Percentiles rank a stretch among this genome's conserved stretches.
These are phyloP conservation scores for Geranium brycei DNA, from an alignment of 345 rosid species.

Conservation along the genomic window DNA sequence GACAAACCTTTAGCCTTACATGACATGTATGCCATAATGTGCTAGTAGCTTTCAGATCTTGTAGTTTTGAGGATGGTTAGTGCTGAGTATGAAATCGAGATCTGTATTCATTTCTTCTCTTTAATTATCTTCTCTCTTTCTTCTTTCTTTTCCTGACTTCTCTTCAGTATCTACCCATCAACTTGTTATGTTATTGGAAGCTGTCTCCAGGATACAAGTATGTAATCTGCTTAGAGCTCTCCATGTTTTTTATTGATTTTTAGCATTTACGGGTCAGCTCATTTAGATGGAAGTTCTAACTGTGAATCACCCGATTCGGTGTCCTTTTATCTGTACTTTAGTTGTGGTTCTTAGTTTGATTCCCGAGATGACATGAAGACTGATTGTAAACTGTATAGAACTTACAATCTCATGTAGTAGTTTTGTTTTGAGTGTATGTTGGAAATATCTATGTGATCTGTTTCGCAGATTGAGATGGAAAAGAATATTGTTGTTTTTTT, in stretches of 20 bases:
- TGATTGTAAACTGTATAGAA: too few relatives aligned
- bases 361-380: too few relatives aligned
- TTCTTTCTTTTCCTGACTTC: neutral
- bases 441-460: too few relatives aligned
- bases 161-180: too few relatives aligned
- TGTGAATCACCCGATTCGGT: too few relatives aligned
- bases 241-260: neutral
- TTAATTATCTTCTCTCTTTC: conserved; percentile 1
- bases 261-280: neutral
- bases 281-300: neutral
- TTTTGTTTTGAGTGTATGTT: too few relatives aligned
- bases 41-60: conserved; percentile 17
- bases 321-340: too few relatives aligned
- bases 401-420: too few relatives aligned
- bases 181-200: neutral
- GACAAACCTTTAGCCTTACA: conserved; percentile 15
- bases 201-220: neutral
- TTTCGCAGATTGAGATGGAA: neutral
- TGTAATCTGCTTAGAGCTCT: too few relatives aligned
- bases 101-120: neutral
- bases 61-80: neutral
- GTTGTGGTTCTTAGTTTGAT: too few relatives aligned
- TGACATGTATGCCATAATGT: conserved; percentile 5
- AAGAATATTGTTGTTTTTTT: too few relatives aligned
- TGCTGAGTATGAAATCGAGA: neutral